Evolutionary conservation across 2,329 filamentous ascomycete species (phyloP).

Genomic region (Claviceps sp.): DNA sequence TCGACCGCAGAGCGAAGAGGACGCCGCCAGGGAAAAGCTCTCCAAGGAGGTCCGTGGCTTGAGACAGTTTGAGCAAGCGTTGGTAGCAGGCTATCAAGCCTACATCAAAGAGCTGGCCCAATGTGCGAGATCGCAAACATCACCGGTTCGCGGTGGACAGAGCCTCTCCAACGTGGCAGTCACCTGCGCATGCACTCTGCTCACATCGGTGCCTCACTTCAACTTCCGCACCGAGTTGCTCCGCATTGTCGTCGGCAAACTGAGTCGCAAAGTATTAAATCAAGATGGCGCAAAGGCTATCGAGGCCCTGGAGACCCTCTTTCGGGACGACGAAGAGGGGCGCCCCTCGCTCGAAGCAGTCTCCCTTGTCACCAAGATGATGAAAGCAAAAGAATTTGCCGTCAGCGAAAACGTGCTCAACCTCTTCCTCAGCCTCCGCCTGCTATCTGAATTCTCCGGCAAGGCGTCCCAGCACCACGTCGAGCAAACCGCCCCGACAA

Average conservation of each 20-base stretch:
- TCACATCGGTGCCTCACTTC: conserved; percentile 83
- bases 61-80: conserved; percentile 72
- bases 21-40: conserved; percentile 62
- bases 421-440: conserved; percentile 75
- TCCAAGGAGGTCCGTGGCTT: conserved; percentile 83
- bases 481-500: conserved; percentile 29
- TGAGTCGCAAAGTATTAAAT: conserved; percentile 60
- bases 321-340: conserved; percentile 80
- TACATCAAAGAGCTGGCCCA: conserved; percentile 67
- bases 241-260: conserved; percentile 72
- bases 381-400: conserved; percentile 73
- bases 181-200: conserved; percentile 68
- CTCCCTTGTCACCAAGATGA: conserved; percentile 79
- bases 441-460: conserved; percentile 75
- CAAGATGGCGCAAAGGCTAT: conserved; percentile 65
- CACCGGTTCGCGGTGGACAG: conserved; percentile 24
- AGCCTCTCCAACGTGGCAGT: conserved; percentile 63
- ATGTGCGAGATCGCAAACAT: conserved; percentile 45
- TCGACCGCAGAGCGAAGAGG: conserved; percentile 64
- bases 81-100: conserved; percentile 71
- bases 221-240: conserved; percentile 85
- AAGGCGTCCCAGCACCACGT: conserved; percentile 70
- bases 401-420: conserved; percentile 80
- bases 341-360: conserved; percentile 78
- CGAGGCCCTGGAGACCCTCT: conserved; percentile 66